A percentile compares a stretch with the other conserved stretches of the same genome.
These are phyloP conservation scores for Metschnikowia continentalis DNA, from an alignment of 805 yeast species.

Conservation along the genomic window DNA sequence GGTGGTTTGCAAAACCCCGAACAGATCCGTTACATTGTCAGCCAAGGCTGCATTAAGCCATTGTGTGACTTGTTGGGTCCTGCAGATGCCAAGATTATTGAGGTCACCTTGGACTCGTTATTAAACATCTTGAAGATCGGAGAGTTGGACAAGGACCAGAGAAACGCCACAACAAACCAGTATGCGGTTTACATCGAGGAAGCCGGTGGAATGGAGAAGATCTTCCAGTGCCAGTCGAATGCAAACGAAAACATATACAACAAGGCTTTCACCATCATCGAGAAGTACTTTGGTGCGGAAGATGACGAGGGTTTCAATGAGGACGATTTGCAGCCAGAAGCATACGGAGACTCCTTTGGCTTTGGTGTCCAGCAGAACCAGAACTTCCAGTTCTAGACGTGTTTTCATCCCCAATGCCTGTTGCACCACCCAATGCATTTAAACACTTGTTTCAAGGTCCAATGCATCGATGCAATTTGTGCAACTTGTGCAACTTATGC, in stretches of 20 bases:
- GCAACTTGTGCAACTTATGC: no score
- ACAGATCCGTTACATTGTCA: conserved; percentile 86
- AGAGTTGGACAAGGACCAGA: conserved; percentile 80
- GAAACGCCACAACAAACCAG: conserved; percentile 67
- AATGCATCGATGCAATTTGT: no score
- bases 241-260: conserved; percentile 89
- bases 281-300: conserved; percentile 83
- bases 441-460: no score
- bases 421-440: neutral
- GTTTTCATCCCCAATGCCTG: no score
- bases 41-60: conserved; percentile 96
- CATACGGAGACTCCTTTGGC: conserved; percentile 79
- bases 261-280: conserved; percentile 86
- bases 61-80: conserved; percentile 85
- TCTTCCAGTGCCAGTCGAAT: conserved; percentile 86
- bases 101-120: conserved; percentile 91
- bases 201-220: conserved; percentile 98
- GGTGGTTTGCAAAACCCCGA: conserved; percentile 92
- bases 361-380: conserved; percentile 71
- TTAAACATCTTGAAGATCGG: conserved; percentile 94
- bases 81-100: conserved; percentile 88
- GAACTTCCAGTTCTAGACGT: conserved; percentile 35
- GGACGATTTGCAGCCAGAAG: conserved; percentile 67
- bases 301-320: conserved; percentile 68
- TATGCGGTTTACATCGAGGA: conserved; percentile 92